phyloP scores from a whole-genome alignment of 352 stramenopile species.

The Pythium chondricola region DNA sequence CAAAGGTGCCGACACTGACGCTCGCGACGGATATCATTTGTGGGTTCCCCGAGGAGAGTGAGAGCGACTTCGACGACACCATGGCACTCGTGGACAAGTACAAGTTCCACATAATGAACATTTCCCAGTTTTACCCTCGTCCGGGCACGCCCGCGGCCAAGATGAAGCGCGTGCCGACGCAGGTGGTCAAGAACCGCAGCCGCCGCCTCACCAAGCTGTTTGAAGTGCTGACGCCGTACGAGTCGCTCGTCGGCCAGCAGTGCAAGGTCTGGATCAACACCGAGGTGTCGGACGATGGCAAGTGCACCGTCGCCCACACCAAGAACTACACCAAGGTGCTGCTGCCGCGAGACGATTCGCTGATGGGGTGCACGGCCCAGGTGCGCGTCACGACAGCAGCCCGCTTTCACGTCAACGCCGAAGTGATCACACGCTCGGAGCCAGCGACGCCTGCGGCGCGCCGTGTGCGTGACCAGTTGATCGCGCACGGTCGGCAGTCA shows the following conservation, averaged over 20 bases:
- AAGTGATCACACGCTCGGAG: slow-evolving; percentile 52
- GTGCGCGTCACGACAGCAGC: slow-evolving; percentile 47
- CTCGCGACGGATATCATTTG: slow-evolving; percentile 93
- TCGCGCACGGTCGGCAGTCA: slow-evolving; percentile 27
- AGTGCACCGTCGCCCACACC: slow-evolving; percentile 82
- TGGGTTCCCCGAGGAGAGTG: slow-evolving; percentile 86
- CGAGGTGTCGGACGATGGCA: slow-evolving; percentile 74
- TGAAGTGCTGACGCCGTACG: slow-evolving; percentile 78
- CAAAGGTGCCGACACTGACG: slow-evolving; percentile 72
- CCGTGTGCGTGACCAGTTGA: slow-evolving; percentile 47
- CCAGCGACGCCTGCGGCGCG: slow-evolving; percentile 41
- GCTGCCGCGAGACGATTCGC: slow-evolving; percentile 57
- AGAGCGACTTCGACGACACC: slow-evolving; percentile 86
- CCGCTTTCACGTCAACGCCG: slow-evolving; percentile 72
- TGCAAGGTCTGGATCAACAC: slow-evolving; percentile 80
- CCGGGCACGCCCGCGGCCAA: slow-evolving; percentile 87
- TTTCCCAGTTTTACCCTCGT: slow-evolving; percentile 91
- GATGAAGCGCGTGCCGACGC: slow-evolving; percentile 84
- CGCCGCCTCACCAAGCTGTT: slow-evolving; percentile 83
- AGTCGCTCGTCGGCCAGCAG: slow-evolving; percentile 45
- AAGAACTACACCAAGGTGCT: slow-evolving; percentile 93
- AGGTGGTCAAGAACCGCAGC: slow-evolving; percentile 87
- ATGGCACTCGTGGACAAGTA: slow-evolving; percentile 85
- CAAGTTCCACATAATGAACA: slow-evolving; percentile 90
- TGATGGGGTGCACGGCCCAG: slow-evolving; percentile 65